Conservation (phyloP, 2,329 filamentous ascomycete species). For the Thermoascus crustaceus region DNA sequence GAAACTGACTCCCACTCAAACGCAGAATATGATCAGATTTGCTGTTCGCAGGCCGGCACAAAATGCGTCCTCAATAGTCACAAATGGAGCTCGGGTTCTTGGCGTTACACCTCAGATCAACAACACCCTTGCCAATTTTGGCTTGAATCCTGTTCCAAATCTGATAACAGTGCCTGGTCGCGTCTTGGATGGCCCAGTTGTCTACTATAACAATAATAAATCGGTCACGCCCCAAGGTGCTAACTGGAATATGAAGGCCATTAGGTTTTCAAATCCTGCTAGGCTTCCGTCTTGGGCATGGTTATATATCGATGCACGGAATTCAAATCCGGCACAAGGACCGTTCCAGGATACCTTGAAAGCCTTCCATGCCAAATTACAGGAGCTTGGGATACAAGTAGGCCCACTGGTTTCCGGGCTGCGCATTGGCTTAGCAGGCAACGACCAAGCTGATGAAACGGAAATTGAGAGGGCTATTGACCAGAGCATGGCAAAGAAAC, state of each 20-base stretch:
- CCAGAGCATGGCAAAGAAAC: conserved; percentile 13
- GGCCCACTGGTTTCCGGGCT: background rate
- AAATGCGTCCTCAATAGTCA: conserved; percentile 56
- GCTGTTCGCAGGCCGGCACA: conserved; percentile 56
- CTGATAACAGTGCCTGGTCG: conserved; percentile 68
- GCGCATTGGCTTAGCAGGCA: conserved; percentile 11
- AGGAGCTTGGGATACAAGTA: background rate
- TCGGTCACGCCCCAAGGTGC: conserved; percentile 41
- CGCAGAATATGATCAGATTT: conserved; percentile 59
- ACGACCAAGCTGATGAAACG: conserved; percentile 9
- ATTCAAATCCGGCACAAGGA: conserved; percentile 8
- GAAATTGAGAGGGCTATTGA: conserved; percentile 17
- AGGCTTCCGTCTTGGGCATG: conserved; percentile 22
- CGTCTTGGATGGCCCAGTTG: conserved; percentile 52
- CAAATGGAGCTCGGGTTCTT: conserved; percentile 38
- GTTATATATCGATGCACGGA: conserved; percentile 2
- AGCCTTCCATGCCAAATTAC: background rate
- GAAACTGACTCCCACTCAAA: conserved; percentile 51
- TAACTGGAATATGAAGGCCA: conserved; percentile 59
- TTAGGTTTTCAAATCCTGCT: conserved; percentile 49
- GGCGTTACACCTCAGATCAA: conserved; percentile 44
- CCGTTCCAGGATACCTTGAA: background rate
- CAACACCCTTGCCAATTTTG: conserved; percentile 49
- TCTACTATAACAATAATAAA: conserved; percentile 48
- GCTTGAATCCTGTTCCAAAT: conserved; percentile 40